These are phyloP conservation scores for Fusarium secorum DNA, from an alignment of 2,329 filamentous ascomycete species.

Conservation along the genomic window DNA sequence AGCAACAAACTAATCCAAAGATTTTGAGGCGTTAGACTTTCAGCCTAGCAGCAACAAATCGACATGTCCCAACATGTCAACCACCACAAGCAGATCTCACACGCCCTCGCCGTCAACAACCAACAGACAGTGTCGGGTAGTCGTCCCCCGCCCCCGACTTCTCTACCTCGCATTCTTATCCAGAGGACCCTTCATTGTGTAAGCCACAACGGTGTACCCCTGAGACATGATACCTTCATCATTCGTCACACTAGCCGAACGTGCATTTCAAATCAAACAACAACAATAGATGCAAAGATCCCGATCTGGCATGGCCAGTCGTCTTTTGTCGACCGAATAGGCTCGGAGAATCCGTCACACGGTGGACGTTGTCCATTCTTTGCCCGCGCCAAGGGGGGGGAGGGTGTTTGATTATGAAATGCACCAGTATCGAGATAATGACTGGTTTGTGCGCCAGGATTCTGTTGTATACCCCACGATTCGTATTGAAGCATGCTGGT, in stretches of 20 bases:
- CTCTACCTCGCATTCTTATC: slow-evolving; percentile 7
- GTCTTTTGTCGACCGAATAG: slow-evolving; percentile 2
- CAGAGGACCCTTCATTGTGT: background rate
- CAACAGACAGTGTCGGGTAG: slow-evolving; percentile 1
- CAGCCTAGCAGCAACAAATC: slow-evolving; percentile 4
- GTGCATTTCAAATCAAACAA: slow-evolving; percentile 17
- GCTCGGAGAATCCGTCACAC: background rate
- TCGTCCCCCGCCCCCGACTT: background rate
- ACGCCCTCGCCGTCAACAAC: background rate
- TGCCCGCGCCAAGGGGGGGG: background rate
- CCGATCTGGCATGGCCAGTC: background rate
- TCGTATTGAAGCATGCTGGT: background rate
- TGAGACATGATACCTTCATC: slow-evolving; percentile 21
- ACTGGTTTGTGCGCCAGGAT: background rate
- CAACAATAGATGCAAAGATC: slow-evolving; percentile 20
- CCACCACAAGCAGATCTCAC: slow-evolving; percentile 1
- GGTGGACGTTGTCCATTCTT: slow-evolving; percentile 2
- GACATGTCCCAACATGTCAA: background rate
- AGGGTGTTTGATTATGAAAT: background rate
- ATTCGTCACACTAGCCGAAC: slow-evolving; percentile 26
- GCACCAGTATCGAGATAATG: slow-evolving; percentile 6
- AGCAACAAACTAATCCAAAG: slow-evolving; percentile 4
- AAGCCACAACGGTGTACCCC: slow-evolving; percentile 28
- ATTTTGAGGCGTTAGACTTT: slow-evolving; percentile 29
- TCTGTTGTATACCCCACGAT: background rate